Evolutionary conservation across 2,329 filamentous ascomycete genomes (phyloP).

Genomic region (Calonectria pauciramosa): DNA sequence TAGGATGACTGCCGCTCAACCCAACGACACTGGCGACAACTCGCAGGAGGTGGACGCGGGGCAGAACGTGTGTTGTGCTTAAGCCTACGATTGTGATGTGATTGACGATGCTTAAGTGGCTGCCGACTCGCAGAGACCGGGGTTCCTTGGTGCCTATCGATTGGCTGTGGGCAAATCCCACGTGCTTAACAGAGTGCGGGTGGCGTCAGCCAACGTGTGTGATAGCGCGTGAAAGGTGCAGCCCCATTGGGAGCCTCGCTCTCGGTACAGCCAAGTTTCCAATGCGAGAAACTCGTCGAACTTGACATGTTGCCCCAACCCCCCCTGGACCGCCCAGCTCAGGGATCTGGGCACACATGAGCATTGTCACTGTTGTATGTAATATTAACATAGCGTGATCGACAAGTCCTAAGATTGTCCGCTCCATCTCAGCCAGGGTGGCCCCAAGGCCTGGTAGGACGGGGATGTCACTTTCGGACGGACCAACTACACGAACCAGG

Average conservation of each 20-base stretch:
- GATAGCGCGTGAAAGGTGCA: neutral
- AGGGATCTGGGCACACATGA: neutral
- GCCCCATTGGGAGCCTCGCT: neutral
- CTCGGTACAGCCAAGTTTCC: neutral
- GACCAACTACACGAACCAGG: neutral
- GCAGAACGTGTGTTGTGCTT: neutral
- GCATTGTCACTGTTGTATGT: constrained; percentile 1
- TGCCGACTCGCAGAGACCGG: neutral
- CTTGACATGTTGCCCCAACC: neutral
- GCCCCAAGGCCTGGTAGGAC: neutral
- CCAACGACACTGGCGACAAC: neutral
- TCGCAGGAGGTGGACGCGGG: neutral
- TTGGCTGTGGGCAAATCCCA: constrained; percentile 13
- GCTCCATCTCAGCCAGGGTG: constrained; percentile 7
- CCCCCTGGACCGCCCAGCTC: neutral
- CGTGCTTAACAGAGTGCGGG: constrained; percentile 18
- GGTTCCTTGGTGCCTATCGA: constrained; percentile 9
- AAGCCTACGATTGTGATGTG: neutral
- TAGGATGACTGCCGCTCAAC: neutral
- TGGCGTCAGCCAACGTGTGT: neutral
- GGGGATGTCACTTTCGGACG: neutral
- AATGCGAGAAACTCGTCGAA: neutral
- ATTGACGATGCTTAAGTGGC: constrained; percentile 2
- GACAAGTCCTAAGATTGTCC: constrained; percentile 14
- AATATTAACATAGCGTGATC: constrained; percentile 11